phyloP scores from a whole-genome alignment of 2,329 filamentous ascomycete genomes.

The Penicillium sp. region DNA sequence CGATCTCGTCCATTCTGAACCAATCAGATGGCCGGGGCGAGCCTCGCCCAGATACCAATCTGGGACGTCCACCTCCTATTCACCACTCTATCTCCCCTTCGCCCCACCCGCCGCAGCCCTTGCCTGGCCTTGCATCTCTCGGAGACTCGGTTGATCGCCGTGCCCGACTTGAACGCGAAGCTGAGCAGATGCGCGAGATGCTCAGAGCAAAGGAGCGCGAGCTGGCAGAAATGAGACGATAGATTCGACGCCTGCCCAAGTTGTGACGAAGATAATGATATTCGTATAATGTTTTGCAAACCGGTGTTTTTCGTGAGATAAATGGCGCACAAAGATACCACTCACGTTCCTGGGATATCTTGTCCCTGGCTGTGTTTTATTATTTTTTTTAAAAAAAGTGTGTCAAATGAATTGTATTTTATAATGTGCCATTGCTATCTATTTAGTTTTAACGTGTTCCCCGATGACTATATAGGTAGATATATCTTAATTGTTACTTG shows the following conservation, averaged over 20 bases:
- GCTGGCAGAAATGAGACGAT: conserved; percentile 54
- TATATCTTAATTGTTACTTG: not conserved
- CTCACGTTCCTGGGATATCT: conserved; percentile 14
- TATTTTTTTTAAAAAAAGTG: not conserved
- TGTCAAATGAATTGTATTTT: conserved; percentile 8
- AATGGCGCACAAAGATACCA: conserved; percentile 23
- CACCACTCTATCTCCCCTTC: conserved; percentile 25
- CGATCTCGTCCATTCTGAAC: conserved; percentile 74
- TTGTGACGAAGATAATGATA: conserved; percentile 25
- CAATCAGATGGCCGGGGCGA: conserved; percentile 44
- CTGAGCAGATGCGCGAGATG: conserved; percentile 71
- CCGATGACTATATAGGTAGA: not conserved
- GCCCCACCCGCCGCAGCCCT: conserved; percentile 25
- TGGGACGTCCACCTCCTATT: conserved; percentile 31
- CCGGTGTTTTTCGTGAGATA: conserved; percentile 10
- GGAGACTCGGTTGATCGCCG: conserved; percentile 60
- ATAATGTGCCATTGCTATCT: conserved; percentile 2
- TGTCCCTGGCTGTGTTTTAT: conserved; percentile 17
- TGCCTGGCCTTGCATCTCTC: conserved; percentile 48
- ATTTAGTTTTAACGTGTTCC: not conserved
- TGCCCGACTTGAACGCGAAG: conserved; percentile 66
- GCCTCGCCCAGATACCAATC: conserved; percentile 43
- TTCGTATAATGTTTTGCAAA: conserved; percentile 12
- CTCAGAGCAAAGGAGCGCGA: conserved; percentile 72
- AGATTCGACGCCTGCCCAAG: conserved; percentile 11